These are phyloP conservation scores for Aspergillus saccharolyticus DNA, from an alignment of 495 filamentous ascomycete species.

Conservation along the genomic window DNA sequence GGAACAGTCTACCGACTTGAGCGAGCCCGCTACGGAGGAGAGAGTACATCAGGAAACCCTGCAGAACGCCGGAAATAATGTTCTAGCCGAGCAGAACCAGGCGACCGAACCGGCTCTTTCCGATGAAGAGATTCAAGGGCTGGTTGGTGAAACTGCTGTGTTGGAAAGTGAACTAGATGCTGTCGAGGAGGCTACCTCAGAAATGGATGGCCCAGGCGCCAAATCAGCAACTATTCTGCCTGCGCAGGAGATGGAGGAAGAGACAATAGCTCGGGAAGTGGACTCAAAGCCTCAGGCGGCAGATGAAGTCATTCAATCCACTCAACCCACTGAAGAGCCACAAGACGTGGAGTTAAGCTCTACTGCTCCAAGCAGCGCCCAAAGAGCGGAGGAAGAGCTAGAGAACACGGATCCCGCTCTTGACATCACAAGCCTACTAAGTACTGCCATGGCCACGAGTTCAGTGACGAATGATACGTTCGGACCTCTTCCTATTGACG, in stretches of 20 bases:
- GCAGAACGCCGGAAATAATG: background rate
- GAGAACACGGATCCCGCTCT: background rate
- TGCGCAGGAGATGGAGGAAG: too few relatives aligned
- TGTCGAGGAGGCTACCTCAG: background rate
- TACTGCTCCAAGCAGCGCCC: background rate
- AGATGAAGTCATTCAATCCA: too few relatives aligned
- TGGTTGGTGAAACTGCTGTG: background rate
- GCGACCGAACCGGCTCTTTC: background rate
- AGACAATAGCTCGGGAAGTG: background rate
- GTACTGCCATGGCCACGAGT: background rate
- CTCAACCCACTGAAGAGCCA: background rate
- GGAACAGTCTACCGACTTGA: conserved; percentile 13
- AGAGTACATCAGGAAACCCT: background rate
- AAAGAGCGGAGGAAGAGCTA: background rate
- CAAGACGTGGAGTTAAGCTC: background rate
- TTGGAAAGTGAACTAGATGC: background rate
- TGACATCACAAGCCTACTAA: background rate
- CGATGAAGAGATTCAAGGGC: background rate
- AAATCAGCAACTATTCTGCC: too few relatives aligned
- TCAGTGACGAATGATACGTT: background rate
- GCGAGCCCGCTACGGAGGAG: background rate
- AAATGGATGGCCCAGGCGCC: too few relatives aligned
- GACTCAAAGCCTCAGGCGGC: background rate
- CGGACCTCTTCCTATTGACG: conserved; percentile 2
- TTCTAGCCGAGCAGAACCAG: background rate